Conservation (phyloP, 805 yeast genomes). For the Zygotorulaspora chibaensis region DNA sequence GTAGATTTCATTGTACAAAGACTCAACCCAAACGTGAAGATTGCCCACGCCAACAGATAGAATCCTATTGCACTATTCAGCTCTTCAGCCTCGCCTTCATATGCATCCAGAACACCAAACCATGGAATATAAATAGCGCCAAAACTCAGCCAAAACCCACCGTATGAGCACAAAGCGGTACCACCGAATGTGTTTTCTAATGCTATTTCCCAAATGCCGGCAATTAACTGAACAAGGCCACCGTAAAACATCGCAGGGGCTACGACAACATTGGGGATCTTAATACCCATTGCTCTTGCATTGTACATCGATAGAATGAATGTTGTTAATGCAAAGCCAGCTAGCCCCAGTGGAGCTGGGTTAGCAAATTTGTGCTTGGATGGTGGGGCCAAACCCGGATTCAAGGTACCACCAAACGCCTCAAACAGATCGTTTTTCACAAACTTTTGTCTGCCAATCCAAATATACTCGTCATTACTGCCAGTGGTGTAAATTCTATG, state of each 20-base stretch:
- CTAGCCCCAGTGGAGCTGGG: slow-evolving; percentile 62
- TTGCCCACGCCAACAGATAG: slow-evolving; percentile 57
- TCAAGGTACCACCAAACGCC: slow-evolving; percentile 82
- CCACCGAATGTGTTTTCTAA: slow-evolving; percentile 66
- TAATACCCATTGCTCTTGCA: slow-evolving; percentile 51
- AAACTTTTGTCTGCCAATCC: slow-evolving; percentile 68
- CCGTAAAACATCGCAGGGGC: slow-evolving; percentile 61
- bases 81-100: slow-evolving; percentile 36
- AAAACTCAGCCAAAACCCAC: slow-evolving; percentile 67
- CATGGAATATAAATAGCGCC: slow-evolving; percentile 55
- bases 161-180: slow-evolving; percentile 57
- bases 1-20: slow-evolving; percentile 61
- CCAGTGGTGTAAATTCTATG: slow-evolving; percentile 36
- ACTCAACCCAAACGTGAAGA: slow-evolving; percentile 53
- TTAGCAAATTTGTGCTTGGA: slow-evolving; percentile 58
- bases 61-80: slow-evolving; percentile 53
- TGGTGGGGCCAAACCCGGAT: slow-evolving; percentile 61
- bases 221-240: slow-evolving; percentile 54
- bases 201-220: slow-evolving; percentile 65
- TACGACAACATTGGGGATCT: slow-evolving; percentile 49
- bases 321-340: slow-evolving; percentile 60
- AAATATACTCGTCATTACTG: slow-evolving; percentile 58
- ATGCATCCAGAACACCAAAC: slow-evolving; percentile 58
- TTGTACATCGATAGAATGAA: slow-evolving; percentile 55
- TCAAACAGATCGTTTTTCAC: slow-evolving; percentile 51